Base-by-base conservation (phyloP, 2,329 filamentous ascomycete genomes). In the Aspergillus tanneri region DNA sequence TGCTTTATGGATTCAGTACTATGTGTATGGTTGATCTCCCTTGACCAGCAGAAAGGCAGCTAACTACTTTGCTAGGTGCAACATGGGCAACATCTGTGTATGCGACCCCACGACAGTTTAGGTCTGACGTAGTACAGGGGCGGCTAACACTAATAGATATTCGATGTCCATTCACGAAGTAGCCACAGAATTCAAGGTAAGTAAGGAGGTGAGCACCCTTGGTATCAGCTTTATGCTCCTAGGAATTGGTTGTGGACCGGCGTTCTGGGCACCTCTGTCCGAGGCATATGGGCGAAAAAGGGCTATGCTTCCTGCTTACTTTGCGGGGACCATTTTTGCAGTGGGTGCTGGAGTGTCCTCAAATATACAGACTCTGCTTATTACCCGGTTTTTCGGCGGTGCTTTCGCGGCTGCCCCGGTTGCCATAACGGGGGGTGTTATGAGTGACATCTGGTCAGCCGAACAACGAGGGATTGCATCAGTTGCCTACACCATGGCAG, bases 271-370 rank as follows among this genome's bases (percentile, higher is more conserved):
- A 0, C 67, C 68, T 0, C 45, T 69, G 1, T 68, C 66, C 21
- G 68, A 71, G 47, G 62, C 68, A 40, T 68, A 64, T 35, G 69
- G 69, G 2, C 63, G 67, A 14, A 57, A 67, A 21, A 63, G 62
- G 5, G 56, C 71, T 8, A 70, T 70, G 46, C 53, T 63, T 5
- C 54, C 65, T 12, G 61, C 59, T 2, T 69, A 60, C 59, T 58
- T 66, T 32, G 22, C 63, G 42, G 47, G 68, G 6, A 62, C 64
- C 36, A 55, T 67, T 14, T 65, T 68, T 48, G 55, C 65, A 35
- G 44, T 67, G 6, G 61, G 60, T 2, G 45, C 63, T 12, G 63
- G 62, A 0, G 35, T 65, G 19, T 60, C 60, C 0, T 59, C 59
- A 2, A 66, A 63, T 27, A 63, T 65, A 12, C 59, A 58, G 4